Conservation (phyloP, 768 basidiomycete genomes). For the Rhizopogon sp. region DNA sequence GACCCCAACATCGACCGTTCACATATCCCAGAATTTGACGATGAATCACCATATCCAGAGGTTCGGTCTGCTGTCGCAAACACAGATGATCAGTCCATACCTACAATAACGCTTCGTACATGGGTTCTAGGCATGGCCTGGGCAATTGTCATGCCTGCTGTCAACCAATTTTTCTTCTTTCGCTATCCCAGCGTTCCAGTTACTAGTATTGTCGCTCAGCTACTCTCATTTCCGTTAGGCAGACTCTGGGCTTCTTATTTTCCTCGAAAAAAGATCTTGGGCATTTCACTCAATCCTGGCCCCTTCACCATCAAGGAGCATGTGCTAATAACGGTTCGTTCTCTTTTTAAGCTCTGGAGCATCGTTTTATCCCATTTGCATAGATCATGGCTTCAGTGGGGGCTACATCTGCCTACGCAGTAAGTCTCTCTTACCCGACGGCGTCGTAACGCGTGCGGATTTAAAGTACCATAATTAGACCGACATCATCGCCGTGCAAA, state of each 20-base stretch:
- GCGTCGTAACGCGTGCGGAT: background rate
- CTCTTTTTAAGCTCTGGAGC: conserved; percentile 17
- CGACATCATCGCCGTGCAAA: conserved; percentile 73
- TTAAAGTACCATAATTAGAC: conserved; percentile 28
- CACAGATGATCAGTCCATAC: conserved; percentile 63
- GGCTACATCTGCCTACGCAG: conserved; percentile 57
- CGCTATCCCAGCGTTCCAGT: conserved; percentile 65
- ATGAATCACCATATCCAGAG: conserved; percentile 72
- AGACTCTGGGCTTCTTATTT: conserved; percentile 47
- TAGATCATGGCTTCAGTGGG: conserved; percentile 55
- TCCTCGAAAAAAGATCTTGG: conserved; percentile 53
- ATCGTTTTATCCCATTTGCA: conserved; percentile 25
- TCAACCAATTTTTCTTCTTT: conserved; percentile 78
- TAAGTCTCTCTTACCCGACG: conserved; percentile 18
- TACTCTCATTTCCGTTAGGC: conserved; percentile 69
- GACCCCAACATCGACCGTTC: conserved; percentile 23
- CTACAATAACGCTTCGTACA: conserved; percentile 57
- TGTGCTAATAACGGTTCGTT: conserved; percentile 54
- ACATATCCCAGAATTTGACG: conserved; percentile 29
- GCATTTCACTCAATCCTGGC: conserved; percentile 65
- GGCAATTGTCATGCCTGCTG: conserved; percentile 58
- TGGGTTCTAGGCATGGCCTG: conserved; percentile 71
- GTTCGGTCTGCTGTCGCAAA: conserved; percentile 67
- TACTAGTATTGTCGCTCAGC: conserved; percentile 61
- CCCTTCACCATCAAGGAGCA: conserved; percentile 77